These are phyloP conservation scores for Cyclotella kingstonii DNA, from an alignment of 108 stramenopile genomes.

Conservation along the genomic window DNA sequence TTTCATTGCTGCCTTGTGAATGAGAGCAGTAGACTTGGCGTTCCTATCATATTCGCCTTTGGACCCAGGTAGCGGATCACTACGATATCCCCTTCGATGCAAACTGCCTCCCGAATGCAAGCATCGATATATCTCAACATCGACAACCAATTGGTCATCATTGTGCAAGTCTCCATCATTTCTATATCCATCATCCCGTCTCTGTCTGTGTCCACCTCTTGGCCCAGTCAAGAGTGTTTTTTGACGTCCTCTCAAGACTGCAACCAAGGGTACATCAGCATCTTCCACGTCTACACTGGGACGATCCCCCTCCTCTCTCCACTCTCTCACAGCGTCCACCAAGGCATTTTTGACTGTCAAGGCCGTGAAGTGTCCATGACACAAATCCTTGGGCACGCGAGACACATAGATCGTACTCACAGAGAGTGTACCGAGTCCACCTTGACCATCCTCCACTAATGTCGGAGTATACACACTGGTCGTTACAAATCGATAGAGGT, in stretches of 20 bases:
- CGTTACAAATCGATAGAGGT: slow-evolving; percentile 54
- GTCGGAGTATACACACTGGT: slow-evolving; percentile 44
- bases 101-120: slow-evolving; percentile 67
- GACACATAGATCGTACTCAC: slow-evolving; percentile 53
- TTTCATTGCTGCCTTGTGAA: slow-evolving; percentile 84
- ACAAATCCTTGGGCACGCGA: slow-evolving; percentile 58
- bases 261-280: slow-evolving; percentile 77
- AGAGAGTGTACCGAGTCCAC: slow-evolving; percentile 67
- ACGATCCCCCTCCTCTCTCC: slow-evolving; percentile 59
- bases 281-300: slow-evolving; percentile 70
- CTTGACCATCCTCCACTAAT: slow-evolving; percentile 62
- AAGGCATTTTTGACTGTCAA: slow-evolving; percentile 82
- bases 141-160: slow-evolving; percentile 43
- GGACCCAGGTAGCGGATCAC: background rate
- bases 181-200: slow-evolving; percentile 6
- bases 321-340: slow-evolving; percentile 67
- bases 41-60: slow-evolving; percentile 4
- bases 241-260: slow-evolving; percentile 49
- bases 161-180: slow-evolving; percentile 4
- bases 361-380: slow-evolving; percentile 76
- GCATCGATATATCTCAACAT: slow-evolving; percentile 66
- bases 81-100: slow-evolving; percentile 69
- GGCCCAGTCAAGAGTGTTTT: slow-evolving; percentile 5
- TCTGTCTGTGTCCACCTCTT: slow-evolving; percentile 4
- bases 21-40: slow-evolving; percentile 13